Base-by-base conservation (phyloP, 225 moss, liverwort and hornwort species). In the Rhytidiadelphus loreus region DNA sequence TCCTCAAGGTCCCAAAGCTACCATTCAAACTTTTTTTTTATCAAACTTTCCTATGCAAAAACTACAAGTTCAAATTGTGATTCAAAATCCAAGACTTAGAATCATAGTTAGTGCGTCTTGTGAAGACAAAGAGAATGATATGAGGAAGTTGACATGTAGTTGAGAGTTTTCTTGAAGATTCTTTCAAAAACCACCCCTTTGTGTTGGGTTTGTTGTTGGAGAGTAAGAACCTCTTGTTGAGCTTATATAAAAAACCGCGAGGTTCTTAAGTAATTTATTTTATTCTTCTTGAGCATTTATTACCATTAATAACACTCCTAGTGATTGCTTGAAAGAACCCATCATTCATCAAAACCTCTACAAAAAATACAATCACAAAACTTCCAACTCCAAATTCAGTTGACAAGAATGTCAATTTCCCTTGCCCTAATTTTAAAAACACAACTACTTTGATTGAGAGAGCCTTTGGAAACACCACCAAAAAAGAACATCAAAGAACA, bases 131-230 rank as follows among this genome's bases (percentile, higher is more conserved):
- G 5, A 35, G 0, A 33, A 13, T 13, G 14, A 14, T 75, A 12
- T 0, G 35, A 52, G 0, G 6, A 53, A 53, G 23, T 76, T 76
- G 2, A 8, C 9, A 35, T 14, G 2, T 14, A 52, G 0, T 53
- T 35, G 5, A 35, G 23, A 29, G 6, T 35, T 35, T 35, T 35
- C 14, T 0, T 13, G 1, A 75, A 20, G 53, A 35, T 33, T 32
- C 2, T 50, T 20, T 48, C 7, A 48, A 73, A 48, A 46, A 0
- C 11, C 3, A 35, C 3, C 21, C 21, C 9, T 5, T 32, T 39
- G 1, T 11, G 0, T 1, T 73, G 1, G 1, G 9, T 30, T 11
- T 73, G 18, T 30, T 0, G 13, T 26, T 7, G 5, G 10, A 2
- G 6, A 5, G 11, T 29, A 44, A 73, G 5, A 17, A 17, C 35